Evolutionary conservation across 2,329 filamentous ascomycete species (phyloP).

Genomic region (Aspergillus pseudoviridinutans): DNA sequence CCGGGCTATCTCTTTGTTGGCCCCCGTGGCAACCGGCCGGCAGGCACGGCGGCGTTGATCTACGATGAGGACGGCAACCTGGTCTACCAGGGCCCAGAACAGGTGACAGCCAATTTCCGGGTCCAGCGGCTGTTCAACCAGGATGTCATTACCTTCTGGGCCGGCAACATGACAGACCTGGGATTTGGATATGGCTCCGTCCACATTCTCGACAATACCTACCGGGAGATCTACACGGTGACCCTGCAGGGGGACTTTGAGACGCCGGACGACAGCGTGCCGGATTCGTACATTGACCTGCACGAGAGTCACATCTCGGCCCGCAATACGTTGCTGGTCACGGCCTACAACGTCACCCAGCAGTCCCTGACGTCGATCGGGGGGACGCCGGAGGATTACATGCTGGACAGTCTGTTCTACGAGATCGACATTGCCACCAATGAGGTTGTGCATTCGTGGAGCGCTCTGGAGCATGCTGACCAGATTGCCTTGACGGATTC

Average conservation of each 20-base stretch:
- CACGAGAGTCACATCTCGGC: conserved; percentile 33
- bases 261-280: conserved; percentile 16
- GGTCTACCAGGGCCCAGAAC: conserved; percentile 32
- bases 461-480: conserved; percentile 29
- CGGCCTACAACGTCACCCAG: conserved; percentile 34
- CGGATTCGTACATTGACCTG: conserved; percentile 31
- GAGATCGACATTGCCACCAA: conserved; percentile 35
- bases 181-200: conserved; percentile 29
- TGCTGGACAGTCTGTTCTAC: conserved; percentile 32
- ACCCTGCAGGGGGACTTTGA: conserved; percentile 23
- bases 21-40: conserved; percentile 23
- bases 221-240: conserved; percentile 31
- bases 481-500: conserved; percentile 27
- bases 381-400: conserved; percentile 27
- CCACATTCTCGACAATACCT: conserved; percentile 32
- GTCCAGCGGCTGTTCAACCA: conserved; percentile 31
- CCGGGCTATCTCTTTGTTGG: conserved; percentile 34
- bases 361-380: conserved; percentile 28
- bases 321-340: conserved; percentile 32
- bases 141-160: conserved; percentile 37
- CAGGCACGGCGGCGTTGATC: conserved; percentile 31
- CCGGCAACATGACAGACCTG: conserved; percentile 24
- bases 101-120: conserved; percentile 31
- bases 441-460: conserved; percentile 31
- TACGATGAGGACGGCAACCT: conserved; percentile 34